phyloP scores from a whole-genome alignment of 352 stramenopile species.

The Globisporangium spiculum region DNA sequence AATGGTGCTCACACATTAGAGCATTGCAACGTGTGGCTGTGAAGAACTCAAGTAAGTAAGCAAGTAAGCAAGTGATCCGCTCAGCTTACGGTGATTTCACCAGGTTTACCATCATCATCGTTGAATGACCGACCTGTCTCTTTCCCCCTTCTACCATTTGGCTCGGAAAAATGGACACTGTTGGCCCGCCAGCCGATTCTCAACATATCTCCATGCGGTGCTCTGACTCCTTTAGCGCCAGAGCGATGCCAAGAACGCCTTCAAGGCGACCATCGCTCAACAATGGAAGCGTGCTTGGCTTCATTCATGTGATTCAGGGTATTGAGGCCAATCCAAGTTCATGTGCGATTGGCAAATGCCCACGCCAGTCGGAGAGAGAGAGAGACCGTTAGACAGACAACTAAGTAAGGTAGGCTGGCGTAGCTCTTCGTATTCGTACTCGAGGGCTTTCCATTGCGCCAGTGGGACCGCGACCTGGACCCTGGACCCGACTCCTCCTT shows the following conservation, averaged over 20 bases:
- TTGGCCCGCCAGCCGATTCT: background rate
- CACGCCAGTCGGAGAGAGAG: background rate
- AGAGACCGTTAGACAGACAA: slow-evolving; percentile 5
- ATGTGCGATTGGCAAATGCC: background rate
- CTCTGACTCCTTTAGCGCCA: slow-evolving; percentile 8
- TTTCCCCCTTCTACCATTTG: background rate
- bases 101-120: background rate
- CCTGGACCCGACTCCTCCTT: slow-evolving; percentile 4
- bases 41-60: no score
- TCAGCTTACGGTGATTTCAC: background rate
- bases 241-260: background rate
- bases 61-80: background rate
- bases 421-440: background rate
- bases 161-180: slow-evolving; percentile 13
- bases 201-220: slow-evolving; percentile 13
- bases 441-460: background rate
- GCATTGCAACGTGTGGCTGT: no score
- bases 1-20: background rate
- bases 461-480: background rate
- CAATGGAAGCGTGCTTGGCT: background rate
- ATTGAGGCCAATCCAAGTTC: background rate
- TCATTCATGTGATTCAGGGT: background rate
- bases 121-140: background rate
- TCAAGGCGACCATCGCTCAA: background rate
- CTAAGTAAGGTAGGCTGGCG: background rate